These are phyloP conservation scores for Zymoseptoria crescenta DNA, from an alignment of 2,329 filamentous ascomycete species.

Conservation along the genomic window DNA sequence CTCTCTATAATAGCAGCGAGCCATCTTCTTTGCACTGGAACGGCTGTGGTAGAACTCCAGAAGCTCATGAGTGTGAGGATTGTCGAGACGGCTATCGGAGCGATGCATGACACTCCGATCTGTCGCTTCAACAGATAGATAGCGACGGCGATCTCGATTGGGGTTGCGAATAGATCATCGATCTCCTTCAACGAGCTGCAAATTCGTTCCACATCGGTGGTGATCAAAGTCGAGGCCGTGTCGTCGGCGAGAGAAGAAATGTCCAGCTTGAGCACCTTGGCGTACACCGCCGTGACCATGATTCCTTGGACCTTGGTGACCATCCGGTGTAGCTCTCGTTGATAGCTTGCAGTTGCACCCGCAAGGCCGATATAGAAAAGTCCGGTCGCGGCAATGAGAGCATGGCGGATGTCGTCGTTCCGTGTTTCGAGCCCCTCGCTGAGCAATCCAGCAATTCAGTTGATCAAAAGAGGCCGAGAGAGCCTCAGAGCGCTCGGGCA, in stretches of 20 bases:
- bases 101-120: constrained; percentile 14
- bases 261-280: constrained; percentile 8
- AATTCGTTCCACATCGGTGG: constrained; percentile 15
- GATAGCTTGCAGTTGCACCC: constrained; percentile 11
- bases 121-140: constrained; percentile 14
- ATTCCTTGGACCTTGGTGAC: constrained; percentile 16
- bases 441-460: constrained; percentile 8
- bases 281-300: constrained; percentile 13
- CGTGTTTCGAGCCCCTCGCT: constrained; percentile 2
- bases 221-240: constrained; percentile 15
- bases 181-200: constrained; percentile 8
- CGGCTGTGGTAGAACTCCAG: constrained; percentile 7
- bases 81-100: constrained; percentile 12
- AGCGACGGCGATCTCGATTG: constrained; percentile 17
- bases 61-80: constrained; percentile 12
- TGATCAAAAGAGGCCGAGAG: constrained; percentile 13
- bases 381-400: constrained; percentile 13
- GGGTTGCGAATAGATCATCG: constrained; percentile 16
- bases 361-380: constrained; percentile 13
- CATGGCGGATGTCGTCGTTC: constrained; percentile 6
- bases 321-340: constrained; percentile 12
- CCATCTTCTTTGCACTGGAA: constrained; percentile 16
- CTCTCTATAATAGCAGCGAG: constrained; percentile 10
- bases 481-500: constrained; percentile 14
- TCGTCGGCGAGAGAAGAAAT: constrained; percentile 8